A percentile compares a stretch with the other conserved stretches of the same genome.
Evolutionary conservation across 768 basidiomycete species (phyloP).

Genomic region (Sarcodon aspratus): DNA sequence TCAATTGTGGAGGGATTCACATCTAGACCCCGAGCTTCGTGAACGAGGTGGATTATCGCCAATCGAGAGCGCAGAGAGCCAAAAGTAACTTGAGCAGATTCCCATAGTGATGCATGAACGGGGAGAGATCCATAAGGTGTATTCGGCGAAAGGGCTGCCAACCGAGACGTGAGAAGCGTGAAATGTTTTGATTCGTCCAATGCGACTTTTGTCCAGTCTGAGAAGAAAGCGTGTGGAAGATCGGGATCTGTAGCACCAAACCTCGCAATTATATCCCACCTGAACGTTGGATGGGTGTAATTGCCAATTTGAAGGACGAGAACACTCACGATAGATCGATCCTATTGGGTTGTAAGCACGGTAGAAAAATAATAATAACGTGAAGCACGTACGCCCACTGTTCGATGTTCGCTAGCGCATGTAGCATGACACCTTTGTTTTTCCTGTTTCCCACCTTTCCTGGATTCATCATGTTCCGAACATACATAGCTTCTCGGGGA

Average conservation of each 20-base stretch:
- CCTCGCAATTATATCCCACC: slow-evolving; percentile 78
- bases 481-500: slow-evolving; percentile 41
- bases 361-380: neutral
- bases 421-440: slow-evolving; percentile 64
- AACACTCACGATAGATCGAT: slow-evolving; percentile 61
- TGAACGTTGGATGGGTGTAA: slow-evolving; percentile 14
- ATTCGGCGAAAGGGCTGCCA: slow-evolving; percentile 46
- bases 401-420: slow-evolving; percentile 77
- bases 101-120: slow-evolving; percentile 75
- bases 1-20: slow-evolving; percentile 76
- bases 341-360: slow-evolving; percentile 17
- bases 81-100: slow-evolving; percentile 59
- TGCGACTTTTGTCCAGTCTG: slow-evolving; percentile 76
- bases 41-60: slow-evolving; percentile 78
- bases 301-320: neutral
- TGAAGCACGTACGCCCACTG: slow-evolving; percentile 73
- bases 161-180: slow-evolving; percentile 51
- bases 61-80: slow-evolving; percentile 59
- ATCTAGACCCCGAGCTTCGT: slow-evolving; percentile 77
- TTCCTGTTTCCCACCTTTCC: slow-evolving; percentile 42
- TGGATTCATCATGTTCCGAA: slow-evolving; percentile 44
- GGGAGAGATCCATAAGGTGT: slow-evolving; percentile 62
- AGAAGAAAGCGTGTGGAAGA: slow-evolving; percentile 66
- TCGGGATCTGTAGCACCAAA: slow-evolving; percentile 50
- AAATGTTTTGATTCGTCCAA: slow-evolving; percentile 85